Base-by-base conservation (phyloP, 2,329 filamentous ascomycete species). In the Akanthomyces dipterigenus region DNA sequence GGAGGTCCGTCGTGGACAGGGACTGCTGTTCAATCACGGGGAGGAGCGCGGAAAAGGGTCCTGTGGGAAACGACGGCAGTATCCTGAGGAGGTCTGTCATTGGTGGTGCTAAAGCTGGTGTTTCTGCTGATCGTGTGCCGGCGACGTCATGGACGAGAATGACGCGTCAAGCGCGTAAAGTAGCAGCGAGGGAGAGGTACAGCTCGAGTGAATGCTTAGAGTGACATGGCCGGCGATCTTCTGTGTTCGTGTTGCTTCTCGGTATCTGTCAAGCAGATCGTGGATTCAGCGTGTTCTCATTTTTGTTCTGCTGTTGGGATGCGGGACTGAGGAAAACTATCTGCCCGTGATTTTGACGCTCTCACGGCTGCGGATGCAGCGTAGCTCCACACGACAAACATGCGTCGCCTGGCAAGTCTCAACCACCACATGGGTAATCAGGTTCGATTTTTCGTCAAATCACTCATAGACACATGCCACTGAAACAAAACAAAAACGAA, bases 61-160 rank as follows among this genome's bases (percentile, higher is more conserved):
- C 81, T 65, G 84, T 81, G 63, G 88, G 83, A 71, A 97, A 96
- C 75, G 86, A 82, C 69, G 93, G 92, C 66, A 97, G 83, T 72
- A 96, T 85, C 71, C 85, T 83, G 71, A 88, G 83, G 71, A 98
- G 86, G 84, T 98, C 93, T 69, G 88, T 91, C 91, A 96, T 96
- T 77, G 73, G 66, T 64, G 65, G 51, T 38, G 42, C 38, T 36
- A 46, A 45, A 40, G 55, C 34, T 43, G 50, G 43, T 61, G 36
- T 42, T 22, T 22, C 16, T 53, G 57, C 20, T 34, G 53, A 50
- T 62, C 26, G 53, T 58, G 51, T 60, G 64, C 26, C 48, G 26
- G 48, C 49, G 58, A 56, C 57, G 62, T 53, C 55, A 45, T 60
- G 53, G 57, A 40, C 36, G 8, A 20, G 14, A 20, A 28, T 28